A percentile compares a stretch with the other conserved stretches of the same genome.
These are phyloP conservation scores for Dactylellina cionopaga DNA, from an alignment of 2,329 filamentous ascomycete species.

Conservation along the genomic window DNA sequence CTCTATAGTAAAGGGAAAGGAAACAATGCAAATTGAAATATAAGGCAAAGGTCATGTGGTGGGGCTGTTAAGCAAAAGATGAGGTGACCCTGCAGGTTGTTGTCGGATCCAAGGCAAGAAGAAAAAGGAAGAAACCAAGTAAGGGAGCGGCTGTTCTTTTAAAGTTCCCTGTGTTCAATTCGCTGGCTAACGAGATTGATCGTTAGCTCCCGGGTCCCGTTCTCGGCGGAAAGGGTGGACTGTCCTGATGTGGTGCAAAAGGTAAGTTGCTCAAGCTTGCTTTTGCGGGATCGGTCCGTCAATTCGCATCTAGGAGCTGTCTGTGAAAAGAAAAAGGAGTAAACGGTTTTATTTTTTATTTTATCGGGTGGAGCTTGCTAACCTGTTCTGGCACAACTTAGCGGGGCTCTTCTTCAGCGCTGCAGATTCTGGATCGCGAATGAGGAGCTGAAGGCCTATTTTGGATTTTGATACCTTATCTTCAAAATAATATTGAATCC, in stretches of 20 bases:
- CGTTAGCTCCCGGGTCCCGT: conserved; percentile 33
- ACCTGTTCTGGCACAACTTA: conserved; percentile 16
- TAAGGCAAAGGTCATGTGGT: too few relatives aligned
- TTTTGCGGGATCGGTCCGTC: conserved; percentile 51
- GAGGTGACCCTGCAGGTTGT: background rate
- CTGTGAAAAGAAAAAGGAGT: conserved; percentile 12
- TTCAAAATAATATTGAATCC: too few relatives aligned
- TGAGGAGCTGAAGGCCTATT: background rate
- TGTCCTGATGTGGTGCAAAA: conserved; percentile 20
- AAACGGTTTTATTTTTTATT: too few relatives aligned
- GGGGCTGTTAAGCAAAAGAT: background rate
- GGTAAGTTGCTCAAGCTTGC: background rate
- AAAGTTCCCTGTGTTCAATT: conserved; percentile 1
- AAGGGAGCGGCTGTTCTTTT: conserved; percentile 25
- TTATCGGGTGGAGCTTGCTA: conserved; percentile 19
- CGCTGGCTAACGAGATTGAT: conserved; percentile 33
- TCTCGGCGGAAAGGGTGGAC: conserved; percentile 19
- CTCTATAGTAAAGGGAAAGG: conserved; percentile 1
- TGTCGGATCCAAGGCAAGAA: background rate
- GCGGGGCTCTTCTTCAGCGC: conserved; percentile 6
- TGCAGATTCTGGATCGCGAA: conserved; percentile 21
- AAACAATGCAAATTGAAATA: too few relatives aligned
- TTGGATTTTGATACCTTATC: background rate
- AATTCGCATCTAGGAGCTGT: conserved; percentile 22
- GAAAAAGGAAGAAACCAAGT: conserved; percentile 4